A percentile compares a stretch with the other conserved stretches of the same genome.
phyloP scores from a whole-genome alignment of 2,329 filamentous ascomycete genomes.

The Cytospora mali region DNA sequence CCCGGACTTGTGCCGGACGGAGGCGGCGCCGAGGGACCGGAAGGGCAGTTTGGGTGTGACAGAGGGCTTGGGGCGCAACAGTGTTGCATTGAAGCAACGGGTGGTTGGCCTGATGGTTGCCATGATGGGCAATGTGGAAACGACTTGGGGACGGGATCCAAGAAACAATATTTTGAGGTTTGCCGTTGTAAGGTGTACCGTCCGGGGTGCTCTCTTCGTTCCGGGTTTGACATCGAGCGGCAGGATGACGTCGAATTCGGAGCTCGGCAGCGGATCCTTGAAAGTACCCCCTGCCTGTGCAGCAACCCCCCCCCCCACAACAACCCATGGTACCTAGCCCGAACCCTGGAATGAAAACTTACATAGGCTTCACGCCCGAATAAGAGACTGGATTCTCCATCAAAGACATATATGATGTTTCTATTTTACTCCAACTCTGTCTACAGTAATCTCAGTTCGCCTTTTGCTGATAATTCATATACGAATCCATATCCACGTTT shows the following conservation, averaged over 20 bases:
- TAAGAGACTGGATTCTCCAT: not conserved
- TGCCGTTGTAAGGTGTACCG: too few species aligned
- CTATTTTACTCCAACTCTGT: not conserved
- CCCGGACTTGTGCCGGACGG: constrained; percentile 55
- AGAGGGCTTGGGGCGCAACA: constrained; percentile 17
- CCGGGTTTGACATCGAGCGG: constrained; percentile 1
- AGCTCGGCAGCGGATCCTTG: not conserved
- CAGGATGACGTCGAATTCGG: constrained; percentile 22
- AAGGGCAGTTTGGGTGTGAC: constrained; percentile 6
- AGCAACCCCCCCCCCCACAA: not conserved
- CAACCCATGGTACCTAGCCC: not conserved
- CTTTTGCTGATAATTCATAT: not conserved
- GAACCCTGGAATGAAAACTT: constrained; percentile 17
- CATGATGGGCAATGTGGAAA: constrained; percentile 20
- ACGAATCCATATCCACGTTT: not conserved
- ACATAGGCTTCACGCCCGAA: not conserved
- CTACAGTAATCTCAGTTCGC: not conserved
- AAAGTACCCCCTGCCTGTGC: not conserved
- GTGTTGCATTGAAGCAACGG: constrained; percentile 24
- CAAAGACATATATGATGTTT: not conserved
- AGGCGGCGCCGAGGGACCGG: constrained; percentile 29
- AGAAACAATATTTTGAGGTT: too few species aligned
- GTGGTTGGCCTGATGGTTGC: constrained; percentile 19
- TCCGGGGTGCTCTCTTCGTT: too few species aligned
- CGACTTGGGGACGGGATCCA: not conserved